phyloP scores from a whole-genome alignment of 768 basidiomycete species.

The Pleurotus platypus region DNA sequence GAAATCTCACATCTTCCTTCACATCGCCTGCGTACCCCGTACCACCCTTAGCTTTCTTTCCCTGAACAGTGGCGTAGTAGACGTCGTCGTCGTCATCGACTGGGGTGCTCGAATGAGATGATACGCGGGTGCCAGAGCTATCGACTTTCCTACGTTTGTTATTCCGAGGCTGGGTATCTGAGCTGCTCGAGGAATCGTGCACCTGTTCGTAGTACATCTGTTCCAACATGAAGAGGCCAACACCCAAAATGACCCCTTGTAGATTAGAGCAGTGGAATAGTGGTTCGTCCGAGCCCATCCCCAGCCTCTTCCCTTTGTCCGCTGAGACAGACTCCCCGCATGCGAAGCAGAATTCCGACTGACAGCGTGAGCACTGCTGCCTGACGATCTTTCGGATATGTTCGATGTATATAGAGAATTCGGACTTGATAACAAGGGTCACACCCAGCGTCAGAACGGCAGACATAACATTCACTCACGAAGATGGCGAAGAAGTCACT shows the following conservation, averaged over 20 bases:
- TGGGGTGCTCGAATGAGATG: slow-evolving; percentile 17
- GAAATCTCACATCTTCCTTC: slow-evolving; percentile 75
- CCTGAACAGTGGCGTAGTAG: slow-evolving; percentile 37
- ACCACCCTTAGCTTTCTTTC: slow-evolving; percentile 74
- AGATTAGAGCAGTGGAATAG: slow-evolving; percentile 89
- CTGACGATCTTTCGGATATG: slow-evolving; percentile 57
- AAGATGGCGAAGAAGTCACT: slow-evolving; percentile 81
- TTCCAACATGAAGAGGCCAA: slow-evolving; percentile 87
- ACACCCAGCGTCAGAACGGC: slow-evolving; percentile 1
- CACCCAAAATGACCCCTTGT: slow-evolving; percentile 87
- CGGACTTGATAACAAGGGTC: slow-evolving; percentile 43
- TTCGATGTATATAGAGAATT: slow-evolving; percentile 67
- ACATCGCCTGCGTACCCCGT: slow-evolving; percentile 84
- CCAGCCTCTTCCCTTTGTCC: slow-evolving; percentile 39
- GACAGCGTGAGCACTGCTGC: slow-evolving; percentile 61
- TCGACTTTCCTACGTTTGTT: slow-evolving; percentile 46
- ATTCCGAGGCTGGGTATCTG: slow-evolving; percentile 32
- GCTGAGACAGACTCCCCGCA: slow-evolving; percentile 65
- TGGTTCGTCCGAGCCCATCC: slow-evolving; percentile 45
- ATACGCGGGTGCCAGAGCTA: slow-evolving; percentile 4
- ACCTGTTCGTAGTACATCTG: slow-evolving; percentile 58
- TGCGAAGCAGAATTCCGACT: slow-evolving; percentile 63
- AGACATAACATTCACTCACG: slow-evolving; percentile 42
- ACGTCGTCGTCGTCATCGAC: slow-evolving; percentile 52
- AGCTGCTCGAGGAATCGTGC: slow-evolving; percentile 27